Percentiles rank a stretch among this genome's conserved stretches.
phyloP scores from a whole-genome alignment of 768 basidiomycete species.

The Hemileccinum impolitum region DNA sequence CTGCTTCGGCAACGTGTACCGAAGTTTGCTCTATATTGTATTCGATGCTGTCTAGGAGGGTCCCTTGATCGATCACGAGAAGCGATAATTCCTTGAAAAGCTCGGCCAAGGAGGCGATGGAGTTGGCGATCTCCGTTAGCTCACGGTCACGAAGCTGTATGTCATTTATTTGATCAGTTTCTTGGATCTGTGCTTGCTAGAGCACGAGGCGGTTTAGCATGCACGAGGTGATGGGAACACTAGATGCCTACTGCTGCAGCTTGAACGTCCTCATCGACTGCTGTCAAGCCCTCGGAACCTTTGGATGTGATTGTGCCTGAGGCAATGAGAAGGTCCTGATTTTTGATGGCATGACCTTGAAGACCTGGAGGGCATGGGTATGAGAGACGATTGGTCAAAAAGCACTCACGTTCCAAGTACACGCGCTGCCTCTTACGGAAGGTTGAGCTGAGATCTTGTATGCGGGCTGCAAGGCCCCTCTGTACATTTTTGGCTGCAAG shows the following conservation, averaged over 20 bases:
- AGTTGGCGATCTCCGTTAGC: slow-evolving; percentile 85
- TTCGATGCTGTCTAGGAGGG: slow-evolving; percentile 92
- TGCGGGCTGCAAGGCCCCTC: slow-evolving; percentile 90
- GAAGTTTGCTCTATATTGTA: slow-evolving; percentile 96
- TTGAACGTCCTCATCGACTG: slow-evolving; percentile 86
- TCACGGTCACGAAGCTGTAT: slow-evolving; percentile 59
- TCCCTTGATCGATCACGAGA: slow-evolving; percentile 97
- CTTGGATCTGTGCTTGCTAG: slow-evolving; percentile 34
- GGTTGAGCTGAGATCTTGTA: slow-evolving; percentile 86
- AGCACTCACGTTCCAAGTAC: slow-evolving; percentile 91
- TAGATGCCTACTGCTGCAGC: slow-evolving; percentile 71
- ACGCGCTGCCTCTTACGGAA: slow-evolving; percentile 98
- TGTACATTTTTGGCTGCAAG: slow-evolving; percentile 91
- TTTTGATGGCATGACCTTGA: slow-evolving; percentile 97
- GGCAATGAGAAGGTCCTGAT: slow-evolving; percentile 89
- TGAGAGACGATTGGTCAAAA: slow-evolving; percentile 9
- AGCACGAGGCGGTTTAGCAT: slow-evolving; percentile 10
- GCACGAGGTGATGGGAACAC: slow-evolving; percentile 11
- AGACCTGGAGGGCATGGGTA: slow-evolving; percentile 53
- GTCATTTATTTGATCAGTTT: slow-evolving; percentile 38
- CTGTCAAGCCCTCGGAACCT: slow-evolving; percentile 78
- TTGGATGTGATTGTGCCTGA: slow-evolving; percentile 81
- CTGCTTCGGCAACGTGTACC: slow-evolving; percentile 76
- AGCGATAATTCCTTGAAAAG: slow-evolving; percentile 93
- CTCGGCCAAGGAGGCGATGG: slow-evolving; percentile 87